Evolutionary conservation across 2,329 filamentous ascomycete genomes (phyloP), one percentile per base, ranked within the genome.

Genomic region (Rasamsonia emersonii): DNA sequence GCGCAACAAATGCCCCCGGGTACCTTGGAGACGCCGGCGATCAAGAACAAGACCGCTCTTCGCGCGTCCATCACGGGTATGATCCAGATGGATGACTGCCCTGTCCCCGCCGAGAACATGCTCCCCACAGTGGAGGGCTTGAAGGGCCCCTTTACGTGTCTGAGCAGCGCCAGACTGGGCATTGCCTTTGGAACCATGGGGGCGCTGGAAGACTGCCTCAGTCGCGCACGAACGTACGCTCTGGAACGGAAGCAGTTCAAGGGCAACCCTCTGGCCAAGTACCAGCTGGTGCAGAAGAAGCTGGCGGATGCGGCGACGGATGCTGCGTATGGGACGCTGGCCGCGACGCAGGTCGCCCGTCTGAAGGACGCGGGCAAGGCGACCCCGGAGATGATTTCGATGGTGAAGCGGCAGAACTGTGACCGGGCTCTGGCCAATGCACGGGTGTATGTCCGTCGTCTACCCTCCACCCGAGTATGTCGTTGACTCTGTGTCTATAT

Each of bases 331-430:
- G 91, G 91, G 25, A 83, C 85, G n/a, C 65, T 94, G 33, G 91
- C 91, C 5, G 81, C 85, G 5, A 77, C 85, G 36, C 91, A 98
- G 61, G 89, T 96, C 20, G 88, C 86, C 32, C 71, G 89, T 40
- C 74, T 96, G 36, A 96, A 95, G 72, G 89, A 96, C 49, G 78
- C 85, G 54, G 88, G 88, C 42, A 84, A 86, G 59, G 77, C 75
- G 15, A 79, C 82, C 3, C 88, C 91, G 5, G 91, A 98, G 67
- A 96, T 96, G 89, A 93, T 98, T 50, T 78, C 73, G 6, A 80
- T 98, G 84, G 79, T 96, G 55, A 98, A 98, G 73, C 73, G 91
- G 45, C 88, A 96, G 65, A 98, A 98, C 62, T 98, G 91, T 60
- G 91, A 98, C 61, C 70, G 80, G 32, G 91, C 91, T 10, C 66